These are phyloP conservation scores for Solanum clarkiae DNA, from an alignment of 257 asterid genomes.

Conservation along the genomic window DNA sequence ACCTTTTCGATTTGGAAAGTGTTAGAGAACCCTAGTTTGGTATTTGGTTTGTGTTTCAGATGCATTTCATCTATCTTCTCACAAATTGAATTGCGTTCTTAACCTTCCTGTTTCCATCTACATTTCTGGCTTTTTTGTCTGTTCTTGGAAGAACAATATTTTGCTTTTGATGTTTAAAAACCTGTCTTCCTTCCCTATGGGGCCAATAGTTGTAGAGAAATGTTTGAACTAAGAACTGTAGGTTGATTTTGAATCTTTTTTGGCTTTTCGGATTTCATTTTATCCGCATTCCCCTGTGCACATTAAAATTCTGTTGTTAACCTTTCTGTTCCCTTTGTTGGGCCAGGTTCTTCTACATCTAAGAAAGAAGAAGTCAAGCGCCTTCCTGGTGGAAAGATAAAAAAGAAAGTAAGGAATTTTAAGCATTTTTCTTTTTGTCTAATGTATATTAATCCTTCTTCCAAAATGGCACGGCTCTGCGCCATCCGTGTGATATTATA, in stretches of 20 bases:
- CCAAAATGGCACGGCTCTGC: neutral
- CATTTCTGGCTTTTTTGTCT: neutral
- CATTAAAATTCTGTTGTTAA: neutral
- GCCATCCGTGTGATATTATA: neutral
- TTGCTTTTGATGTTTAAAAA: neutral
- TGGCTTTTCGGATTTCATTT: neutral
- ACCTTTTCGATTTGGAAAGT: neutral
- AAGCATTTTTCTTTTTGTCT: neutral
- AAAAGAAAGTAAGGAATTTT: conserved; percentile 64
- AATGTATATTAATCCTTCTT: neutral
- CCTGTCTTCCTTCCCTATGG: neutral
- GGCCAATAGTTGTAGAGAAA: neutral
- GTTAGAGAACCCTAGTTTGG: neutral
- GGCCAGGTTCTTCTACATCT: conserved; percentile 71
- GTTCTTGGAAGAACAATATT: neutral
- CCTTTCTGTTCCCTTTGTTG: conserved; percentile 10
- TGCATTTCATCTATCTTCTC: neutral
- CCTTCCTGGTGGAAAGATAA: conserved; percentile 94
- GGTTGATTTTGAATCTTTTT: neutral
- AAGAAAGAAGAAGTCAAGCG: conserved; percentile 87
- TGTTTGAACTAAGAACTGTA: neutral
- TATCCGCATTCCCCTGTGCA: neutral
- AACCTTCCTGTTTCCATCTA: neutral
- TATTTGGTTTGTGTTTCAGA: neutral
- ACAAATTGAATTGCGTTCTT: neutral